These are phyloP conservation scores for Saitozyma podzolica DNA, from an alignment of 768 basidiomycete species.

Conservation along the genomic window DNA sequence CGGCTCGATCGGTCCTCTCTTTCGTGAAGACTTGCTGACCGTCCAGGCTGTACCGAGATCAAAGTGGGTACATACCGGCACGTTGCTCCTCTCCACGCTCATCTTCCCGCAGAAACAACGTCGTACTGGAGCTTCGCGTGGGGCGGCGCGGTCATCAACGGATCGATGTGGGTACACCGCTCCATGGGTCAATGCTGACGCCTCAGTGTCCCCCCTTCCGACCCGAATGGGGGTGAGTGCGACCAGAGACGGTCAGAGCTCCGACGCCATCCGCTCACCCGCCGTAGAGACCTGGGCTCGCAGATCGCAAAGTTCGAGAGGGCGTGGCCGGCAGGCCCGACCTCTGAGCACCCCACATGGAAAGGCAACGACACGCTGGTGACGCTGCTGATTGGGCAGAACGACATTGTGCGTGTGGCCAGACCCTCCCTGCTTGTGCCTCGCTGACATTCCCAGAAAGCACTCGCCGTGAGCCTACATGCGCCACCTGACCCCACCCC, in stretches of 20 bases:
- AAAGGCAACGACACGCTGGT: too few species aligned
- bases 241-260: too few species aligned
- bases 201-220: too few species aligned
- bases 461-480: neutral
- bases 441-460: neutral
- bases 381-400: too few species aligned
- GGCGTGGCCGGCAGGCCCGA: too few species aligned
- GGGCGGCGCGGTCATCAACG: neutral
- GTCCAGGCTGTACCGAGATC: neutral
- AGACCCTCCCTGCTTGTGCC: neutral
- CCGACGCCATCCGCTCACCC: too few species aligned
- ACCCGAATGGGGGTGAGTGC: too few species aligned
- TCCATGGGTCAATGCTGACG: too few species aligned
- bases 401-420: neutral
- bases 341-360: too few species aligned
- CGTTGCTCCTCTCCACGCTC: neutral
- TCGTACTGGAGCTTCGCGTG: neutral
- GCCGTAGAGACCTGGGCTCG: too few species aligned
- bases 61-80: neutral
- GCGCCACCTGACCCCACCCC: neutral
- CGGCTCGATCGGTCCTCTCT: neutral
- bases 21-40: neutral
- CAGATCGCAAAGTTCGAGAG: too few species aligned
- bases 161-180: neutral
- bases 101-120: neutral